Evolutionary conservation across 2,329 filamentous ascomycete genomes (phyloP).

Genomic region (Alternaria incomplexa): DNA sequence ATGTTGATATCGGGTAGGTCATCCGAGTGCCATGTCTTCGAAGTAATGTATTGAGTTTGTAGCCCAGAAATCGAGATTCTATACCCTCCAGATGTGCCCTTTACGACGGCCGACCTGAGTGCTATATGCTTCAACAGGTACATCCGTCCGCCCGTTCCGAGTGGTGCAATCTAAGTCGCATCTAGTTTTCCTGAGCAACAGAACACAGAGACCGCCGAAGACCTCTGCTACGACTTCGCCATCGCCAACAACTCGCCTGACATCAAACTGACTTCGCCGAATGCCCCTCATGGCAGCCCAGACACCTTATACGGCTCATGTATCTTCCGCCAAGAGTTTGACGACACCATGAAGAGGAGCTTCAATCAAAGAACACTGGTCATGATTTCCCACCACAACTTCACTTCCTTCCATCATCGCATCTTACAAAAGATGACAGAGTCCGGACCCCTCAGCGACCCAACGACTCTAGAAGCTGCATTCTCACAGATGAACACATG

Average conservation of each 20-base stretch:
- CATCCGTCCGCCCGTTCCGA: background rate
- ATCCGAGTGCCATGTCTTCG: background rate
- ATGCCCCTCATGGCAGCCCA: slow-evolving; percentile 48
- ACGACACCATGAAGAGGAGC: slow-evolving; percentile 50
- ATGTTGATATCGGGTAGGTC: slow-evolving; percentile 50
- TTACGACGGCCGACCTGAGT: slow-evolving; percentile 47
- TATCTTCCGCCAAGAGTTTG: slow-evolving; percentile 51
- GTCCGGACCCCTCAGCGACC: slow-evolving; percentile 47
- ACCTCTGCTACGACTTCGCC: slow-evolving; percentile 50
- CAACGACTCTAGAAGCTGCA: slow-evolving; percentile 47
- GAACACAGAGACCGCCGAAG: slow-evolving; percentile 48
- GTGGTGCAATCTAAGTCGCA: slow-evolving; percentile 11
- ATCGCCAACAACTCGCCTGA: slow-evolving; percentile 60
- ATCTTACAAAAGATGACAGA: slow-evolving; percentile 48
- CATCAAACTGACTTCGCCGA: slow-evolving; percentile 55
- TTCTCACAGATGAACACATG: slow-evolving; percentile 47
- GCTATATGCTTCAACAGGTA: slow-evolving; percentile 54
- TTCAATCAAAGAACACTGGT: slow-evolving; percentile 52
- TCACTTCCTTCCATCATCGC: slow-evolving; percentile 45
- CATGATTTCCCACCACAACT: slow-evolving; percentile 50
- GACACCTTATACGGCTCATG: slow-evolving; percentile 46
- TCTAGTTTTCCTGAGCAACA: slow-evolving; percentile 51
- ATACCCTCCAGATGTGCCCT: slow-evolving; percentile 48
- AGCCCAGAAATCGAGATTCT: slow-evolving; percentile 52
- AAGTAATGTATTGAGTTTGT: slow-evolving; percentile 14